Evolutionary conservation across 495 filamentous ascomycete genomes (phyloP).

Genomic region (Penicillium goetzii): DNA sequence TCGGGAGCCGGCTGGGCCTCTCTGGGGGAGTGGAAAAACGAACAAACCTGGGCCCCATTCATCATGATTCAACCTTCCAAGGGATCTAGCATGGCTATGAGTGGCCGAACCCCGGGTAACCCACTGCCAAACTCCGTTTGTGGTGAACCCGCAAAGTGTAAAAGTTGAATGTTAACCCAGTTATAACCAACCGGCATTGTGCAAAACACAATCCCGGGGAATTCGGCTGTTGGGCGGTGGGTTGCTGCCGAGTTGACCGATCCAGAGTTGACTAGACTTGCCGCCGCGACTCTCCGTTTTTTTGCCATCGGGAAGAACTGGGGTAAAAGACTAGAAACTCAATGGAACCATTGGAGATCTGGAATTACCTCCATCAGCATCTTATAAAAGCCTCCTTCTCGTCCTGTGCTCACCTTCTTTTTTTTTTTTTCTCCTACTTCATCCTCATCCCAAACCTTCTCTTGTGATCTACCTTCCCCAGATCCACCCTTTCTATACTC

Average conservation of each 20-base stretch:
- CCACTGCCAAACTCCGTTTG: not conserved
- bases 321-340: not conserved
- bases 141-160: not conserved
- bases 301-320: not conserved
- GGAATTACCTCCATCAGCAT: not conserved
- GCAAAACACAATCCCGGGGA: constrained; percentile 18
- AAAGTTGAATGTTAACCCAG: no score
- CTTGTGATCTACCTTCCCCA: not conserved
- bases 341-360: not conserved
- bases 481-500: not conserved
- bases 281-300: not conserved
- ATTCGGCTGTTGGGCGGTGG: constrained; percentile 22
- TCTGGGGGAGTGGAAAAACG: not conserved
- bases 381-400: constrained; percentile 1
- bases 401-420: not conserved
- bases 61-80: not conserved
- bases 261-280: not conserved
- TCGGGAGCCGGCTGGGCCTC: not conserved
- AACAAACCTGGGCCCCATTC: not conserved
- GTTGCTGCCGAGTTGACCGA: constrained; percentile 10
- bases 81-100: not conserved
- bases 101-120: not conserved
- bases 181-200: constrained; percentile 10
- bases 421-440: not conserved
- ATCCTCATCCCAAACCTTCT: not conserved